phyloP scores from a whole-genome alignment of 371 early-diverging fungal genomes.

The Entomophthora muscae region DNA sequence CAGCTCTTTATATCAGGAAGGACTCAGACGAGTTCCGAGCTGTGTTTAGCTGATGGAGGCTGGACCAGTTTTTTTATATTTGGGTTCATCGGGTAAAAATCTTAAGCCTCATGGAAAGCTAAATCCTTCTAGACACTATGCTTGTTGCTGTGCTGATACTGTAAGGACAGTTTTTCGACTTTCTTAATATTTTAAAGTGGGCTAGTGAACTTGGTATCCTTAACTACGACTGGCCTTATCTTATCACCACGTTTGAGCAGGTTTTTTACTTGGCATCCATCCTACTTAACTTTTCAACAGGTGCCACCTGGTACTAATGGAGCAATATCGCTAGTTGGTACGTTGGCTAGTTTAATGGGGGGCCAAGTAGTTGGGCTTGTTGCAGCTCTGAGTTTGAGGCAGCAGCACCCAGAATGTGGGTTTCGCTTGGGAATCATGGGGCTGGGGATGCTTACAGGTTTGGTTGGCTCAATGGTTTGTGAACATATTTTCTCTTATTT shows the following conservation, averaged over 20 bases:
- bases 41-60: slow-evolving; percentile 32
- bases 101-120: neutral
- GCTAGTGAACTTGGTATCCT: slow-evolving; percentile 75
- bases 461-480: slow-evolving; percentile 10
- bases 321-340: slow-evolving; percentile 43
- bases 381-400: slow-evolving; percentile 27
- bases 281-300: slow-evolving; percentile 7
- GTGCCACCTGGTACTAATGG: slow-evolving; percentile 88
- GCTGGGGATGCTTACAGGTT: slow-evolving; percentile 13
- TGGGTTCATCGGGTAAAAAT: neutral
- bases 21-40: slow-evolving; percentile 17
- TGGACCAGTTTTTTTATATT: slow-evolving; percentile 6
- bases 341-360: slow-evolving; percentile 48
- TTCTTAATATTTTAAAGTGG: slow-evolving; percentile 30
- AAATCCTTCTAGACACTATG: slow-evolving; percentile 2
- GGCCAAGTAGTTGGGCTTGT: slow-evolving; percentile 50
- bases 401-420: slow-evolving; percentile 23
- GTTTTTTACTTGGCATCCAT: slow-evolving; percentile 4
- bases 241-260: slow-evolving; percentile 45
- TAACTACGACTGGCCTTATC: slow-evolving; percentile 42
- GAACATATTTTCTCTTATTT: neutral
- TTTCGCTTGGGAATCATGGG: slow-evolving; percentile 14
- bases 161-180: neutral
- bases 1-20: too few species aligned
- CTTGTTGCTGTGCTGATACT: slow-evolving; percentile 2